Base-by-base conservation (phyloP, 306 rosid species). In the Cicer bijugum region DNA sequence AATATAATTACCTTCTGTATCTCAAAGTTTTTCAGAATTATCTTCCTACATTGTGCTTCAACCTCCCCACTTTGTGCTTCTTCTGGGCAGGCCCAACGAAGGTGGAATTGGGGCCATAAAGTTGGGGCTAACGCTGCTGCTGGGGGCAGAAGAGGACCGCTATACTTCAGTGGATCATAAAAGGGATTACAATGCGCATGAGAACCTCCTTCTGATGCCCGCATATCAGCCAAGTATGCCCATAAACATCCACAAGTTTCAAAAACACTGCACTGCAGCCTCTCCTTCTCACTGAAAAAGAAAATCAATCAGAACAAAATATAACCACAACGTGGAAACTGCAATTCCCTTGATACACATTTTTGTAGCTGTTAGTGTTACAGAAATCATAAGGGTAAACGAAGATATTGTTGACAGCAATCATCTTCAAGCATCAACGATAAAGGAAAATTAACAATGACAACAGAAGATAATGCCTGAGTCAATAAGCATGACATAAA, bases 51-150 rank as follows among this genome's bases (percentile, higher is more conserved):
- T 69, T 82, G 80, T 58, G 82, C 91, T 81, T 95, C 96, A 62
- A 90, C 69, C 76, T 86, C 97, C 78, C 91, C 97, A 66, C 88
- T 78, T 75, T 87, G 89, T 50, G 89, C 94, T 84, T 87, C 99
- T 42, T 86, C 82, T 38, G 97, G 89, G 71, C 97, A 90, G 58
- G 99, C 94, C 96, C 97, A 95, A 64, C 99, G 93, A 58, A 95
- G 90, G 84, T 88, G 96, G 75, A 91, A 95, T 71, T 90, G 92
- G 12, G 99, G 99, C 97, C 97, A 95, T 60, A 95, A 76, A 40
- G 89, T 91, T 35, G 97, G 99, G 65, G 99, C 99, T 58, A 95
- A 86, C 48, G 96, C 92, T 72, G 97, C 99, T 20, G 99, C 99
- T 35, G 97, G 97, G 64, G 99, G 96, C 15, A 86, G 82, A 69